Base-by-base conservation (phyloP, 805 yeast genomes). In the Blastobotrys attinorum region DNA sequence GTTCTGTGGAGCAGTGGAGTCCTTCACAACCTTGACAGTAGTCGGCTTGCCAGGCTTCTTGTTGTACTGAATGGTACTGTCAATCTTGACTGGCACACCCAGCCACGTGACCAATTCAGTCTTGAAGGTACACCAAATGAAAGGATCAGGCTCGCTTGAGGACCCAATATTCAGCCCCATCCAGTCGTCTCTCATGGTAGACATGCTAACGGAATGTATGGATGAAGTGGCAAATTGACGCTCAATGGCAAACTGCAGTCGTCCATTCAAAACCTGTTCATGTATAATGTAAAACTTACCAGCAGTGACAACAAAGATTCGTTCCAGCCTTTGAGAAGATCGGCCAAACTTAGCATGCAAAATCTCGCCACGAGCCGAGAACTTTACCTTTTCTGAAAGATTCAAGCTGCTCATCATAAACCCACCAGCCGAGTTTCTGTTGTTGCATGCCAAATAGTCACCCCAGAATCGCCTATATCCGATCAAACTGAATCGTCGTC, bases 391-490 rank as follows among this genome's bases (percentile, higher is more conserved):
- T 13, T 83, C 96, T 31, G 50, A 51, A 34, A 92, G 76, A 3
- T 89, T 87, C 8, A 77, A 75, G 44, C 82, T 79, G 41, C 73
- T 76, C 49, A 78, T 72, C 41, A 92, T 67, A 57, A 81, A 87
- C 23, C 80, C 77, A 43, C 98, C 98, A 59, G 62, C 75, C 3
- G 85, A 77, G 36, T 84, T 85, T 20, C 73, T 61, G 52, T 81
- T 84, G 64, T 87, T 89, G 57, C 95, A 83, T 13, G 80, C 85
- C 48, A 92, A 66, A 55, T 92, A 92, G 62, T 92, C 98, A n/a
- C 97, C 98, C 80, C 83, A 75, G 54, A 76, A 94, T 4, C 90
- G 81, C 54, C 98, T 76, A 42, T 81, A 83, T 0, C 97, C 97
- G 34, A 88, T 63, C 58, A 92, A 67, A 22, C 95, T 84, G 74